Base-by-base conservation (phyloP, 495 filamentous ascomycete genomes). In the Trichoderma gamsii region DNA sequence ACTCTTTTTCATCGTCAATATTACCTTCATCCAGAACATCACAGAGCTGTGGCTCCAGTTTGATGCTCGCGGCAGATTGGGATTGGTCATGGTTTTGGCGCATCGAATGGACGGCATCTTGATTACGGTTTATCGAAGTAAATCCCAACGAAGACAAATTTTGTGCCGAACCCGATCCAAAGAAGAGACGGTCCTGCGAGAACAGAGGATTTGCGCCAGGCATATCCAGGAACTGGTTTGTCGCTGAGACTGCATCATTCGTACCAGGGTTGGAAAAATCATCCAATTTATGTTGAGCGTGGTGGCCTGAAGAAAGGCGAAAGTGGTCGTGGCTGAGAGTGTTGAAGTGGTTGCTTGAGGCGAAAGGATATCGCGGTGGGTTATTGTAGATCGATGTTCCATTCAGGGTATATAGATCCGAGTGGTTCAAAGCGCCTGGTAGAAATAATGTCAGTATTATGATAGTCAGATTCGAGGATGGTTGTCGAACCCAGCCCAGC, bases 101-200 rank as follows among this genome's bases (percentile, higher is more conserved):
- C 23, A 61, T 32, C 11, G 56, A 61, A 32, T 61, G 56, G 29
- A 25, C 27, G 56, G 56, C 16, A 61, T 61, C 56, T 32, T 29
- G 56, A 61, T 32, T 32, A 18, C 27, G 56, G 25, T 61, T 61
- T 32, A 32, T 61, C 25, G 56, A 61, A 35, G 56, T 61, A 32
- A 61, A 61, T 29, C 56, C 56, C 27, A 61, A 18, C 16, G 56
- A 21, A 61, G 56, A 61, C 56, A 61, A 1, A 9, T 23, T 61
- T 32, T 18, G 25, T 13, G 27, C 12, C 0, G 38, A 29, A 43
- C 64, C 35, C 41, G 63, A 65, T 12, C 41, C 63, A 43, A 65
- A n/a, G 41, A 65, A 65, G 35, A 65, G 21, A 13, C 63, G 63
- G 25, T 65, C 63, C 23, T 65, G 63, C 8, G 63, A 41, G 21